Evolutionary conservation across 306 rosid genomes (phyloP).

Genomic region (Purshia tridentata): DNA sequence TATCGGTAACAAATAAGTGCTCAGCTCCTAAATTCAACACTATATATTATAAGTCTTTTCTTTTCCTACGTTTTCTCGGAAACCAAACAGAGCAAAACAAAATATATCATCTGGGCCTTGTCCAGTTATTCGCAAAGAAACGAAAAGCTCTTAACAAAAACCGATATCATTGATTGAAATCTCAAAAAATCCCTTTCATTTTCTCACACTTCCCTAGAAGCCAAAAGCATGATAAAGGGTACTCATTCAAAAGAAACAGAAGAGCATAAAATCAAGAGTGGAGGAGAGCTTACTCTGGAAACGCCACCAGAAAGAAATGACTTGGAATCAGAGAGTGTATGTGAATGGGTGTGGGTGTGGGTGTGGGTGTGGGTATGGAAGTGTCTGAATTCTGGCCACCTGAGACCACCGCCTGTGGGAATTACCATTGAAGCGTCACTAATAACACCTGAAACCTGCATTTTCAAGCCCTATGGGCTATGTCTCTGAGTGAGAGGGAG

Average conservation of each 20-base stretch:
- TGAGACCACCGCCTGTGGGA: slow-evolving; percentile 53
- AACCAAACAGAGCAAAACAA: slow-evolving; percentile 18
- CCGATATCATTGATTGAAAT: not conserved
- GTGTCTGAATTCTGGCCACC: slow-evolving; percentile 55
- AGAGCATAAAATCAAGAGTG: slow-evolving; percentile 14
- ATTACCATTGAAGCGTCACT: slow-evolving; percentile 60
- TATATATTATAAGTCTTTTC: not conserved
- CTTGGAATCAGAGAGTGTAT: slow-evolving; percentile 51
- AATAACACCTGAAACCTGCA: slow-evolving; percentile 71
- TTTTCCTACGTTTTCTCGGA: not conserved
- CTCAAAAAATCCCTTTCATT: slow-evolving; percentile 1
- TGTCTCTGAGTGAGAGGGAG: slow-evolving; percentile 1
- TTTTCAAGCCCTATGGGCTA: slow-evolving; percentile 22
- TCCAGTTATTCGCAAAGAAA: slow-evolving; percentile 1
- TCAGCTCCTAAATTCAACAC: not conserved
- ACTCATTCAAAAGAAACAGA: not conserved
- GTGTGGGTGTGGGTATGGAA: slow-evolving; percentile 31
- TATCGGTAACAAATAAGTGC: not conserved
- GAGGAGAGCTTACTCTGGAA: slow-evolving; percentile 51
- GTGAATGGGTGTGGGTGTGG: slow-evolving; percentile 2
- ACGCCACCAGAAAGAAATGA: slow-evolving; percentile 46
- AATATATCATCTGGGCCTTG: not conserved
- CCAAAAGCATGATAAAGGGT: not conserved
- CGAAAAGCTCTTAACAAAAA: not conserved
- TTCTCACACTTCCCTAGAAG: not conserved